Base-by-base conservation (phyloP, 106 monocot genomes). In the Dendrobium catenatum region DNA sequence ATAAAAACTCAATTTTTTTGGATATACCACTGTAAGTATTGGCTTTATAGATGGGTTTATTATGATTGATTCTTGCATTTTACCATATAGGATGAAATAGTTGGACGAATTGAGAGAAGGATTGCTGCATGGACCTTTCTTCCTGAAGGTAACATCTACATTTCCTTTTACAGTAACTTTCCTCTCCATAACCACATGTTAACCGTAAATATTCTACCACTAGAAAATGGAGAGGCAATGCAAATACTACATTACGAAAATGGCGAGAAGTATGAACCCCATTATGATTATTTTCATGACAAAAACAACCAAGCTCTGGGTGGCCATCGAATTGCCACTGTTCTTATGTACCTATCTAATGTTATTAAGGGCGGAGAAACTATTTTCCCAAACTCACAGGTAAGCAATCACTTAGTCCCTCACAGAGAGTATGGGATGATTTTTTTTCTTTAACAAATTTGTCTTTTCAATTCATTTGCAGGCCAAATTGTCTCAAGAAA, bases 81-180 rank as follows among this genome's bases (percentile, higher is more conserved):
- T 44, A 10, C 17, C 58, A 61, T 80, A 19, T 73, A 96, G 96
- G 96, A 96, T 85, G 92, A 94, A 46, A 78, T 86, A 64, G 86
- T 96, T 24, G 49, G 79, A 51, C 84, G 81, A 79, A 90, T 96
- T 43, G 96, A 96, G 76, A 29, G 67, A 29, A 87, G 90, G 83
- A 94, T 96, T 89, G 92, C 94, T 55, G n/a, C 88, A 77, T 96
- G 96, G 96, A 96, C 92, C 56, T 94, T 96, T 68, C 92, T 96
- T 75, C 96, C 92, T 22, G 88, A 89, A 83, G 94, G 96, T 94
- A 90, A 80, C 2, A 73, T 59, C 80, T 29, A 2, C 42, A 31
- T 54, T 29, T 68, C 20, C 13, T 72, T 8, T 1, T 10, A 24
- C 26, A 24, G 2, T 73, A 58, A 4, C 8, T 73, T 55, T 66